phyloP scores from a whole-genome alignment of 108 stramenopile species.

The Pseudonitzschia pungens region DNA sequence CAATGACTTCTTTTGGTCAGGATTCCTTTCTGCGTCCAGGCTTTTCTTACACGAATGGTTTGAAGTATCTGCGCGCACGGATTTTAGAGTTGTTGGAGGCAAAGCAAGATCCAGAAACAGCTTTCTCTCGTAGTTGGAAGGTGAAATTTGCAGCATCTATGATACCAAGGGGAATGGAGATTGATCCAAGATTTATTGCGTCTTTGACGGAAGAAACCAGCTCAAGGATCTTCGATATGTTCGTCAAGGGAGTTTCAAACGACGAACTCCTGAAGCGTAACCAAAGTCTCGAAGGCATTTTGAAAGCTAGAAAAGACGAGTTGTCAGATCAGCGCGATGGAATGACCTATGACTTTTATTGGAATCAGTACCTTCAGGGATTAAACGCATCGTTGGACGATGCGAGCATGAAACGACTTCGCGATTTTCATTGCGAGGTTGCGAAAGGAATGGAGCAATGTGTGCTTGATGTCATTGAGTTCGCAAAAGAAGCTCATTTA shows the following conservation, averaged over 20 bases:
- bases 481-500: slow-evolving; percentile 25
- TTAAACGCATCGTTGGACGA: slow-evolving; percentile 9
- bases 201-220: slow-evolving; percentile 2
- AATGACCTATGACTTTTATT: slow-evolving; percentile 3
- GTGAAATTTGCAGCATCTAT: slow-evolving; percentile 40
- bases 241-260: slow-evolving; percentile 23
- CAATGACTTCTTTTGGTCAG: slow-evolving; percentile 29
- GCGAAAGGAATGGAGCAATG: slow-evolving; percentile 28
- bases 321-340: not conserved
- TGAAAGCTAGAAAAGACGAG: slow-evolving; percentile 9
- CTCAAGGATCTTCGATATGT: slow-evolving; percentile 18
- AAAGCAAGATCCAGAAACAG: slow-evolving; percentile 22
- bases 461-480: slow-evolving; percentile 25
- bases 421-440: slow-evolving; percentile 21
- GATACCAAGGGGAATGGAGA: slow-evolving; percentile 45
- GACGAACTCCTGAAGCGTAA: slow-evolving; percentile 14
- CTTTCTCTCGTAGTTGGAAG: slow-evolving; percentile 43
- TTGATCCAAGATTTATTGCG: slow-evolving; percentile 25
- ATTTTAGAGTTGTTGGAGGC: slow-evolving; percentile 33
- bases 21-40: slow-evolving; percentile 47
- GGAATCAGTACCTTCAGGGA: slow-evolving; percentile 17
- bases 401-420: slow-evolving; percentile 1
- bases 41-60: slow-evolving; percentile 23
- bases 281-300: not conserved
- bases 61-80: slow-evolving; percentile 35